Evolutionary conservation across 2,329 filamentous ascomycete genomes (phyloP).

Genomic region (Teratosphaeria viscida): DNA sequence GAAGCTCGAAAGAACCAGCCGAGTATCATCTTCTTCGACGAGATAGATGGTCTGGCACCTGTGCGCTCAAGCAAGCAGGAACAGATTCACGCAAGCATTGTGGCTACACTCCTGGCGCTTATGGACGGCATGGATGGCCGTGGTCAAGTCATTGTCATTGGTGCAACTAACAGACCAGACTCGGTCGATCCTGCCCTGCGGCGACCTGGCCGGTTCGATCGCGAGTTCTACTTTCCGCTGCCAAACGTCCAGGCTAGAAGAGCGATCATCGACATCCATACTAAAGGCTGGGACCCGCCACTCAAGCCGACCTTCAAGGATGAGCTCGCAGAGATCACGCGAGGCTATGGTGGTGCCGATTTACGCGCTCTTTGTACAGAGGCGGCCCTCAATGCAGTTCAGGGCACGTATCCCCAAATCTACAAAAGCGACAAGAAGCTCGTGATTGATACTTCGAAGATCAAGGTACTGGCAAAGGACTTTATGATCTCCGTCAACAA

Average conservation of each 20-base stretch:
- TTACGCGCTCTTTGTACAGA: conserved; percentile 89
- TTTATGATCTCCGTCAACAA: conserved; percentile 97
- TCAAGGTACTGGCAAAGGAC: conserved; percentile 81
- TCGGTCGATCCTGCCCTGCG: conserved; percentile 94
- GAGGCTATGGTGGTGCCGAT: conserved; percentile 94
- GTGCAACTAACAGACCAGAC: conserved; percentile 94
- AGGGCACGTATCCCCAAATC: conserved; percentile 91
- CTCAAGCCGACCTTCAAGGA: conserved; percentile 70
- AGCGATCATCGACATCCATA: conserved; percentile 90
- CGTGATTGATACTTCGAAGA: conserved; percentile 72
- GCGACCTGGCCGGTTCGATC: conserved; percentile 85
- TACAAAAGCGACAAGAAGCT: conserved; percentile 86
- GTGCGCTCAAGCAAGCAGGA: conserved; percentile 97
- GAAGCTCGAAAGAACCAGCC: conserved; percentile 92
- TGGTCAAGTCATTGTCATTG: conserved; percentile 96
- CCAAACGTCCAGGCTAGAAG: conserved; percentile 71
- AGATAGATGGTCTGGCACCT: conserved; percentile 92
- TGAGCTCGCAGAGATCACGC: conserved; percentile 75
- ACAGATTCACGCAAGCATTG: conserved; percentile 96
- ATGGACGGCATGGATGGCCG: conserved; percentile 99
- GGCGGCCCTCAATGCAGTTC: conserved; percentile 88
- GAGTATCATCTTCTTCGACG: conserved; percentile 99
- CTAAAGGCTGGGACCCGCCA: conserved; percentile 75
- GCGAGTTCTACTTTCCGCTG: conserved; percentile 96
- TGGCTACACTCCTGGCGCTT: conserved; percentile 81